Percentiles rank a stretch among this genome's conserved stretches.
Conservation (phyloP, 2,329 filamentous ascomycete species). For the Trichophyton rubrum region DNA sequence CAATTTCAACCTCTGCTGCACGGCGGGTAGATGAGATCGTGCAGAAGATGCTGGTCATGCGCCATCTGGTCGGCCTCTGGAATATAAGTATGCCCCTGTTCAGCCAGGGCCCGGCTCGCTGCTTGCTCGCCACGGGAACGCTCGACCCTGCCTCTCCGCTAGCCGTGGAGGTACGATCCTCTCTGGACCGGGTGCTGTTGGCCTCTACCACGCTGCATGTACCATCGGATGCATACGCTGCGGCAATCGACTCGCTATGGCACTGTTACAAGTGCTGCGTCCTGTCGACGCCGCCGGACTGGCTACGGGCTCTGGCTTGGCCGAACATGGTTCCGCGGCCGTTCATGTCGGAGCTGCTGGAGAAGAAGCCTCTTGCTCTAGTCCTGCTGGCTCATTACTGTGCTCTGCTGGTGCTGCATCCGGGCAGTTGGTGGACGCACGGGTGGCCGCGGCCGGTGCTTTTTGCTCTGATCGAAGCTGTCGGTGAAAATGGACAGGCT, state of each 20-base stretch:
- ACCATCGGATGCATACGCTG: constrained; percentile 11
- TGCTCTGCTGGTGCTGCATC: constrained; percentile 47
- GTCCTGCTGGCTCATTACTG: constrained; percentile 55
- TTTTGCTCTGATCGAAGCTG: constrained; percentile 15
- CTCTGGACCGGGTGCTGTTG: background rate
- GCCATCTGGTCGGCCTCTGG: constrained; percentile 6
- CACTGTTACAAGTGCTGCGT: constrained; percentile 12
- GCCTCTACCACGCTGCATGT: background rate
- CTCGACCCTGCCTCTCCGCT: background rate
- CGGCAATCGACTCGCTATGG: constrained; percentile 14
- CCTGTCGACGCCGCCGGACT: constrained; percentile 10
- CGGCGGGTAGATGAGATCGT: constrained; percentile 1
- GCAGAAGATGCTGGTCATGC: constrained; percentile 6
- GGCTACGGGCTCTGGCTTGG: constrained; percentile 37
- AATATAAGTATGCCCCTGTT: constrained; percentile 4
- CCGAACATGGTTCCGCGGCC: constrained; percentile 53
- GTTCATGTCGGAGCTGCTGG: constrained; percentile 50
- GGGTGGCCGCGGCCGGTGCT: constrained; percentile 57
- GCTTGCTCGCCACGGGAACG: background rate
- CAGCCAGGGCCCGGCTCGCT: background rate
- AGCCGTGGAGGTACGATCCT: background rate
- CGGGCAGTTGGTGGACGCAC: constrained; percentile 54
- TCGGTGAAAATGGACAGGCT: background rate
- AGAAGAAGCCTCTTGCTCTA: constrained; percentile 48
- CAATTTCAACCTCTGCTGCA: too few species aligned